Evolutionary conservation across 768 basidiomycete species (phyloP).

Genomic region (Suillus fuscotomentosus): DNA sequence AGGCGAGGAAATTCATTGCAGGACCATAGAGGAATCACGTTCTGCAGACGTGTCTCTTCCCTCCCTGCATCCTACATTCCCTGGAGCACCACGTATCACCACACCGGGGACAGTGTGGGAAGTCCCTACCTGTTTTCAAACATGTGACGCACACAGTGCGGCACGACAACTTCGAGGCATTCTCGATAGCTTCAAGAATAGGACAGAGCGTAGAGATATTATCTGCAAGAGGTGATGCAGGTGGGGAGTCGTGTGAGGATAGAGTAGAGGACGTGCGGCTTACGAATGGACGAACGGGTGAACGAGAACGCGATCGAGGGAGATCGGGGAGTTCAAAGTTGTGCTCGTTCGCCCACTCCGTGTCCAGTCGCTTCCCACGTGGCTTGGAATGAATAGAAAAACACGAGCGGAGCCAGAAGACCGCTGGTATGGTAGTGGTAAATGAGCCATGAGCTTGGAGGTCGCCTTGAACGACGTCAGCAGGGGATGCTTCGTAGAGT

Average conservation of each 20-base stretch:
- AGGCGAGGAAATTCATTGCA: neutral
- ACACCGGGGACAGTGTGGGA: slow-evolving; percentile 62
- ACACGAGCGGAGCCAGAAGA: slow-evolving; percentile 25
- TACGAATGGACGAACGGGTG: slow-evolving; percentile 36
- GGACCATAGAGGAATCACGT: neutral
- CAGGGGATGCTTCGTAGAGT: slow-evolving; percentile 17
- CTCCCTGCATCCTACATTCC: slow-evolving; percentile 52
- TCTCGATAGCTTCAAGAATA: slow-evolving; percentile 50
- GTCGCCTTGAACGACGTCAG: slow-evolving; percentile 23
- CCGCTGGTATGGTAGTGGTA: slow-evolving; percentile 36
- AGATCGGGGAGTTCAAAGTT: slow-evolving; percentile 29
- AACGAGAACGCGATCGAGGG: slow-evolving; percentile 21
- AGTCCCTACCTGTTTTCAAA: slow-evolving; percentile 50
- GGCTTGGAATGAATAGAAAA: slow-evolving; percentile 14
- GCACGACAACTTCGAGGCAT: slow-evolving; percentile 47
- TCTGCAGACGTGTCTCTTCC: slow-evolving; percentile 50
- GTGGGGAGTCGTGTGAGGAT: slow-evolving; percentile 10
- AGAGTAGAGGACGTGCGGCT: slow-evolving; percentile 36
- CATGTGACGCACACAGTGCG: slow-evolving; percentile 50
- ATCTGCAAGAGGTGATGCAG: slow-evolving; percentile 20
- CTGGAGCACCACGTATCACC: slow-evolving; percentile 64
- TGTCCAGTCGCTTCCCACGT: slow-evolving; percentile 6
- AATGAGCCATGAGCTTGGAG: slow-evolving; percentile 38
- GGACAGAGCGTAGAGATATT: slow-evolving; percentile 33
- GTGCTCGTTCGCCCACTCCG: slow-evolving; percentile 5